Conservation (phyloP, 2,329 filamentous ascomycete genomes). For the Colletotrichum tropicale region DNA sequence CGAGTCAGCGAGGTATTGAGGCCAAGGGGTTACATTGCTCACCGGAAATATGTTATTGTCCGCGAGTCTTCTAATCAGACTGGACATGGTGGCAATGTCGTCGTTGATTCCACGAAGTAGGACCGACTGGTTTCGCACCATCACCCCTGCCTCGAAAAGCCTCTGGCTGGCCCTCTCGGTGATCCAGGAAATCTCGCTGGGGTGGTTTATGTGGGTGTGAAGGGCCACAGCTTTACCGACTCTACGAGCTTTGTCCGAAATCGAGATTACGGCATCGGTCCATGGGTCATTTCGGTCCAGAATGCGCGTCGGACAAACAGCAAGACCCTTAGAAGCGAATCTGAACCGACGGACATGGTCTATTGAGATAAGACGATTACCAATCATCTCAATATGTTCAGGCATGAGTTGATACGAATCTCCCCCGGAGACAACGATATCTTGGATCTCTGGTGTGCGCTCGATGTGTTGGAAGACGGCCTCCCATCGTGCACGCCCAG, state of each 20-base stretch:
- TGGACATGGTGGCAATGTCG: slow-evolving; percentile 53
- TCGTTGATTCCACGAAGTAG: slow-evolving; percentile 66
- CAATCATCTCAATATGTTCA: slow-evolving; percentile 57
- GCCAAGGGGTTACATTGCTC: neutral
- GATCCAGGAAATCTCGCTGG: slow-evolving; percentile 66
- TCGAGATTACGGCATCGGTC: slow-evolving; percentile 53
- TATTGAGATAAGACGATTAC: slow-evolving; percentile 59
- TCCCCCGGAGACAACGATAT: slow-evolving; percentile 68
- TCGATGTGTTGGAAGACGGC: slow-evolving; percentile 61
- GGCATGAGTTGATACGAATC: slow-evolving; percentile 64
- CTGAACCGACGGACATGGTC: slow-evolving; percentile 64
- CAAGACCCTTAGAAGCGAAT: slow-evolving; percentile 66
- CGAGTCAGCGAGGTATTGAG: neutral
- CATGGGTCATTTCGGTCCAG: slow-evolving; percentile 57
- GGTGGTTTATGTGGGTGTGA: slow-evolving; percentile 71
- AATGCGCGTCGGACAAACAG: slow-evolving; percentile 61
- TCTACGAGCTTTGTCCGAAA: slow-evolving; percentile 53
- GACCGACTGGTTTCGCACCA: slow-evolving; percentile 63
- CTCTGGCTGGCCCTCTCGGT: slow-evolving; percentile 53
- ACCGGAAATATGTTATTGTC: slow-evolving; percentile 63
- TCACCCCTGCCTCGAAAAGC: slow-evolving; percentile 55
- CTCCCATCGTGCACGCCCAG: slow-evolving; percentile 53
- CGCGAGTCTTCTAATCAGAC: slow-evolving; percentile 57
- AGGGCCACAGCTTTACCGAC: slow-evolving; percentile 65
- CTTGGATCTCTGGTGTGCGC: slow-evolving; percentile 50